Base-by-base conservation (phyloP, 2,329 filamentous ascomycete species). In the Claviceps purpurea region DNA sequence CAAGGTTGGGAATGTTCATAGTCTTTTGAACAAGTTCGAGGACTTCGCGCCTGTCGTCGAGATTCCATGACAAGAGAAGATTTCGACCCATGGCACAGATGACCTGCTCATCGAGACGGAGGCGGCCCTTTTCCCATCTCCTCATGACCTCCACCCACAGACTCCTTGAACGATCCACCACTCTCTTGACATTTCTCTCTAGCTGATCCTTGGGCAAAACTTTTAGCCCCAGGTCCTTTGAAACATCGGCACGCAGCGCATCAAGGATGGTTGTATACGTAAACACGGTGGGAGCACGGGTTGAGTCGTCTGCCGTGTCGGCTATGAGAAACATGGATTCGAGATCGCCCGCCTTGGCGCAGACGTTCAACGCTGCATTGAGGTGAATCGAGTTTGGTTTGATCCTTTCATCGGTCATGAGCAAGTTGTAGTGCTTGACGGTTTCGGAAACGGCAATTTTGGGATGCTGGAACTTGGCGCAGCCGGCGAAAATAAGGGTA, bases 211-310 rank as follows among this genome's bases (percentile, higher is more conserved):
- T 54, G 1, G 59, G 40, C 4, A 67, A 52, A 13, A 4, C 4
- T 4, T 34, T 34, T 4, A 61, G 56, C 47, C 60, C 63, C 42
- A 54, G 56, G 26, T 59, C 63, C 3, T 60, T 56, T 34, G 59
- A 26, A 14, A 56, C 58, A 44, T 65, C 57, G 51, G 65, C 55
- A 47, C 81, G 78, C 49, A 97, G 76, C 3, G 85, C 87, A 60
- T 89, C 86, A 50, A 98, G 65, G 55, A 98, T 85, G 46, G 81
- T 89, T 1, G 86, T 87, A 63, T 89, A 98, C 0, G 91, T 96
- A 47, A 51, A 78, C 60, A 57, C 73, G 67, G 67, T 94, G 3
- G 90, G 83, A 18, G 82, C 71, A 37, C 79, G 77, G 0, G 75
- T 64, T 0, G 81, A 69, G 14, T 82, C 76, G 16, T 89, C 84